phyloP scores from a whole-genome alignment of 768 basidiomycete genomes.

The Boletus rufocinnamomeus region DNA sequence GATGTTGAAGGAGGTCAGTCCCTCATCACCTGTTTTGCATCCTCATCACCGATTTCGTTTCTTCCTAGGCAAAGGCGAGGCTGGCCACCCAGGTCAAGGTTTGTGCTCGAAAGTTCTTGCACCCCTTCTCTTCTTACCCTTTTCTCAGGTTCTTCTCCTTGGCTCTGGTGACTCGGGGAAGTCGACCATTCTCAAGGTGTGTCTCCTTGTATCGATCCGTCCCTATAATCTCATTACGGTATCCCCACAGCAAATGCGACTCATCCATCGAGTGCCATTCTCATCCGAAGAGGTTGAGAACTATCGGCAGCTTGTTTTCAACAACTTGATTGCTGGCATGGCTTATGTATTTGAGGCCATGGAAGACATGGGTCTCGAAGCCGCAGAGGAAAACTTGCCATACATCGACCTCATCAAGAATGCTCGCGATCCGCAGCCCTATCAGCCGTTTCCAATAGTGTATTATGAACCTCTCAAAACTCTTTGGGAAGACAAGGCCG shows the following conservation, averaged over 20 bases:
- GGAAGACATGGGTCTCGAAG: constrained; percentile 83
- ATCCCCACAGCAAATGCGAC: constrained; percentile 82
- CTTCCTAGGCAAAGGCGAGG: constrained; percentile 66
- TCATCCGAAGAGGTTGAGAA: constrained; percentile 79
- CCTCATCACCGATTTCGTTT: neutral
- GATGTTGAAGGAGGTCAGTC: constrained; percentile 69
- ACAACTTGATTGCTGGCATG: constrained; percentile 88
- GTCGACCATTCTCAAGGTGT: constrained; percentile 85
- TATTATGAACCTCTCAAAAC: constrained; percentile 67
- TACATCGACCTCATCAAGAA: constrained; percentile 65
- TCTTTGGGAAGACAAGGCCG: constrained; percentile 77
- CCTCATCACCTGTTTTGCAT: neutral
- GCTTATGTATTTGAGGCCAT: constrained; percentile 81
- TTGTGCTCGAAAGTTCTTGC: constrained; percentile 6
- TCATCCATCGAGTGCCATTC: constrained; percentile 90
- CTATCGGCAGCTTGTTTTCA: constrained; percentile 90
- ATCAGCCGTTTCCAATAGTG: constrained; percentile 72
- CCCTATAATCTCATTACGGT: constrained; percentile 1
- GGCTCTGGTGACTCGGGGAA: constrained; percentile 96
- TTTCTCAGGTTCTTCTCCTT: constrained; percentile 72
- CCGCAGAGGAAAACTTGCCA: constrained; percentile 59
- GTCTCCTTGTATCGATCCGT: neutral
- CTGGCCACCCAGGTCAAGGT: constrained; percentile 79
- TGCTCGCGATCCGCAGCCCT: constrained; percentile 72
- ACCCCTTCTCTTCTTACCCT: neutral